phyloP scores from a whole-genome alignment of 768 basidiomycete species.

The Russula dissimulans region DNA sequence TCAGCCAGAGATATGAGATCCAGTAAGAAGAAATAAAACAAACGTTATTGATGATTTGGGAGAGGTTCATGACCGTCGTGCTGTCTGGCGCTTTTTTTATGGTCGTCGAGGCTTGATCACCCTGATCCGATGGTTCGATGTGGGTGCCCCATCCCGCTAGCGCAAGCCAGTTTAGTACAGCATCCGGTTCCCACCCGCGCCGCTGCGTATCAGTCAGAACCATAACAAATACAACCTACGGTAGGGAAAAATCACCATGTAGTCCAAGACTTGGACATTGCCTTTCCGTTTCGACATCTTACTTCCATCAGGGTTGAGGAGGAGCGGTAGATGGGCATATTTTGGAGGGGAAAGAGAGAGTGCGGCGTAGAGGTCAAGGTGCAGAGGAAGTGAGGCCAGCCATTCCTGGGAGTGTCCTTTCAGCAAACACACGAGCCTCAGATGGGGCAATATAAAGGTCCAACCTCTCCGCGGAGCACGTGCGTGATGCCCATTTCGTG shows the following conservation, averaged over 20 bases:
- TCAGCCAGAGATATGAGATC: neutral
- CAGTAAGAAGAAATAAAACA: conserved; percentile 1
- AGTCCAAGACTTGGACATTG: conserved; percentile 79
- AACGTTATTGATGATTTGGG: conserved; percentile 61
- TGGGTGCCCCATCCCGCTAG: conserved; percentile 85
- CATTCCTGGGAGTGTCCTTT: conserved; percentile 59
- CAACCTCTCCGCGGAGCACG: conserved; percentile 86
- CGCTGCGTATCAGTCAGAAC: conserved; percentile 34
- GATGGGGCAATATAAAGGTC: conserved; percentile 8
- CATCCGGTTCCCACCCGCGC: conserved; percentile 83
- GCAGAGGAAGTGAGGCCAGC: conserved; percentile 87
- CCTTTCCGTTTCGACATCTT: conserved; percentile 96
- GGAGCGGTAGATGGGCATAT: conserved; percentile 86
- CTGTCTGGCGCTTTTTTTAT: conserved; percentile 49
- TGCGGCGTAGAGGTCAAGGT: conserved; percentile 80
- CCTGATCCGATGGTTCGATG: conserved; percentile 28
- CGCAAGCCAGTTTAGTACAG: conserved; percentile 88
- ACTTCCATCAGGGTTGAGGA: conserved; percentile 81
- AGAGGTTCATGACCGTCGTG: conserved; percentile 48
- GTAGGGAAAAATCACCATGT: conserved; percentile 47
- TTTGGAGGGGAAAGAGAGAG: conserved; percentile 62
- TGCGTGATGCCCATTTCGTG: conserved; percentile 94
- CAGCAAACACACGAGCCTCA: neutral
- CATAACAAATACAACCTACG: neutral
- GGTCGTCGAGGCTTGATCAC: conserved; percentile 19